Percentiles rank a stretch among this genome's conserved stretches.
phyloP scores from a whole-genome alignment of 371 early-diverging fungal species.

The Mortierella sp. region DNA sequence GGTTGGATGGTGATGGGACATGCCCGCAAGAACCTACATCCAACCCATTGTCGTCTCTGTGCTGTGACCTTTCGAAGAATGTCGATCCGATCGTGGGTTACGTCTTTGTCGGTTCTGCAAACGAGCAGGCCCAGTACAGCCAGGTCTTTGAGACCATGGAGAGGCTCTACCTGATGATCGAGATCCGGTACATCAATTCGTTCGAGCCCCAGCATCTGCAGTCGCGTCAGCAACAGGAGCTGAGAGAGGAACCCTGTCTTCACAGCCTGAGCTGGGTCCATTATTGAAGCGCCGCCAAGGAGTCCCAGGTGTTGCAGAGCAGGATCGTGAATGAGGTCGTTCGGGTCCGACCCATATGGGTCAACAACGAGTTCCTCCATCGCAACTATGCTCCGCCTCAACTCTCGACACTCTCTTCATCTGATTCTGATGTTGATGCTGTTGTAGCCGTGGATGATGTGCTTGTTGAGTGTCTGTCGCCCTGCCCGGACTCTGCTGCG shows the following conservation, averaged over 20 bases:
- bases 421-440: neutral
- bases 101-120: conserved; percentile 49
- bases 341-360: conserved; percentile 52
- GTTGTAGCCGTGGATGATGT: neutral
- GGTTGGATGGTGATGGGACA: conserved; percentile 38
- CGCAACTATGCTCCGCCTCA: conserved; percentile 38
- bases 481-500: neutral
- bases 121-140: conserved; percentile 50
- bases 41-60: neutral
- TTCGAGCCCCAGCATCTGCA: conserved; percentile 43
- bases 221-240: conserved; percentile 38
- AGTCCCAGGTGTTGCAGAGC: conserved; percentile 53
- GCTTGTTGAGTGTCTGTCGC: neutral
- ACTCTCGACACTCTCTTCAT: neutral
- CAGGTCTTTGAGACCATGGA: conserved; percentile 47
- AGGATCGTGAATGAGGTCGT: conserved; percentile 54
- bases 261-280: conserved; percentile 54
- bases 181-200: conserved; percentile 54
- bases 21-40: neutral
- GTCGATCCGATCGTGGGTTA: conserved; percentile 38
- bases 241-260: conserved; percentile 38
- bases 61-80: neutral
- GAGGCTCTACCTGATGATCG: conserved; percentile 32
- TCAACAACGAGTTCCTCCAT: conserved; percentile 37
- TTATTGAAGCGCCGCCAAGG: conserved; percentile 57